Conservation (phyloP, 257 asterid species). For the Craterostigma plantagineum region DNA sequence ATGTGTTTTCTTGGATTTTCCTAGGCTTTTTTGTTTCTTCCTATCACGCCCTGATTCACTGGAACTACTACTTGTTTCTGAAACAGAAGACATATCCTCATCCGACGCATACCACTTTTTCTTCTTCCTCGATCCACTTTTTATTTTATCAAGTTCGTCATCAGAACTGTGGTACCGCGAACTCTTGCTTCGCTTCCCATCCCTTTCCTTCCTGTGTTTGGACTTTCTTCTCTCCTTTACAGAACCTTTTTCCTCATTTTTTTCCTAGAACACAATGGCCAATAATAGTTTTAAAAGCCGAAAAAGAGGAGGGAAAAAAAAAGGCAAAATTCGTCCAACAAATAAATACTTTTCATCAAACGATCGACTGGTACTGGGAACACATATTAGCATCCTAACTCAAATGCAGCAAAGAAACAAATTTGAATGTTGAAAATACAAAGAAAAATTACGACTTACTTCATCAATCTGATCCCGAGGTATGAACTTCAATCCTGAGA, state of each 20-base stretch:
- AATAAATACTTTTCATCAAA: no score
- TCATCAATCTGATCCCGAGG: slow-evolving; percentile 28
- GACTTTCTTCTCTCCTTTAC: slow-evolving; percentile 29
- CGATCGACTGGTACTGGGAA: no score
- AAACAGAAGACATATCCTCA: slow-evolving; percentile 40
- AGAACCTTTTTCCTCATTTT: slow-evolving; percentile 21
- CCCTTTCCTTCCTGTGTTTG: slow-evolving; percentile 22
- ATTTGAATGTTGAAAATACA: background rate
- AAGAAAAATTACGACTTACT: slow-evolving; percentile 14
- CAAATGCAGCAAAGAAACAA: background rate
- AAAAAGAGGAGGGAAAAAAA: background rate
- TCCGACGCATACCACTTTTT: slow-evolving; percentile 81
- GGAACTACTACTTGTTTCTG: slow-evolving; percentile 28
- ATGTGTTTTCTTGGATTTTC: slow-evolving; percentile 21
- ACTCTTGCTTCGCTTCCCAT: slow-evolving; percentile 21
- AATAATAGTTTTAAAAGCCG: background rate
- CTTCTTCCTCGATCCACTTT: slow-evolving; percentile 41
- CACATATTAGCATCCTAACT: background rate
- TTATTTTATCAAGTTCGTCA: slow-evolving; percentile 47
- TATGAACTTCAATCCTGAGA: slow-evolving; percentile 30
- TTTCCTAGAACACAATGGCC: slow-evolving; percentile 19
- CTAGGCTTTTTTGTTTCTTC: slow-evolving; percentile 18
- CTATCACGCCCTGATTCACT: slow-evolving; percentile 19
- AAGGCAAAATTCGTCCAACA: background rate
- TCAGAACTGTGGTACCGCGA: slow-evolving; percentile 41